Percentiles rank a stretch among this genome's conserved stretches.
Conservation (phyloP, 768 basidiomycete genomes). For the Panellus pusillus region DNA sequence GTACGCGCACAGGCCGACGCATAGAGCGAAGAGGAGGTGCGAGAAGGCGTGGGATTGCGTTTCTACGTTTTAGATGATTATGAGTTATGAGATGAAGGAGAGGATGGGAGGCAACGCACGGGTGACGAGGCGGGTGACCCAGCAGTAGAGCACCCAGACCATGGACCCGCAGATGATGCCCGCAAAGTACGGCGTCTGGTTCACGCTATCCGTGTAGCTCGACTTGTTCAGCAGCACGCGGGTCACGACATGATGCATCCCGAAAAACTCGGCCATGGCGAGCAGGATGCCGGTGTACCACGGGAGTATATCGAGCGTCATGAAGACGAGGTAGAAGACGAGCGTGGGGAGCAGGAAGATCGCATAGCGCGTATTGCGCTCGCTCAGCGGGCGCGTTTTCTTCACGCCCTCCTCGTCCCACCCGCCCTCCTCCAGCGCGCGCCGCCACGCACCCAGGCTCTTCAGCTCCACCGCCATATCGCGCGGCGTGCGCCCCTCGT, state of each 20-base stretch:
- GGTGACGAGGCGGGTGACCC: constrained; percentile 74
- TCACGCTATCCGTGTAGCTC: constrained; percentile 80
- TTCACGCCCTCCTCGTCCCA: constrained; percentile 74
- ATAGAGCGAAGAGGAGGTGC: constrained; percentile 75
- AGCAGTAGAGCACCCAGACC: constrained; percentile 83
- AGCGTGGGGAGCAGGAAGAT: constrained; percentile 79
- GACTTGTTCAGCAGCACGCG: constrained; percentile 82
- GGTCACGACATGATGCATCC: constrained; percentile 90
- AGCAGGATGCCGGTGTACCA: constrained; percentile 89
- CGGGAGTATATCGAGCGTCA: constrained; percentile 77
- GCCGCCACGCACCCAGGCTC: constrained; percentile 85
- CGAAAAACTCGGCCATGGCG: constrained; percentile 84
- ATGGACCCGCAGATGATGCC: constrained; percentile 86
- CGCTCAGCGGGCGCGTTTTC: constrained; percentile 66
- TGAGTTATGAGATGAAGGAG: background rate
- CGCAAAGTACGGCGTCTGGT: constrained; percentile 88
- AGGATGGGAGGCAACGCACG: constrained; percentile 42
- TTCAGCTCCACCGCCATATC: constrained; percentile 97
- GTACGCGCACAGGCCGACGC: constrained; percentile 72
- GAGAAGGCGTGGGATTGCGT: constrained; percentile 73
- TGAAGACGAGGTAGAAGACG: constrained; percentile 82
- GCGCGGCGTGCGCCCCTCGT: constrained; percentile 80
- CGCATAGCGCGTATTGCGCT: constrained; percentile 81
- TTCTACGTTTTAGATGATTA: constrained; percentile 43
- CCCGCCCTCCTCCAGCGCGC: constrained; percentile 86